Evolutionary conservation across 768 basidiomycete genomes (phyloP).

Genomic region (Kwoniella sp.): DNA sequence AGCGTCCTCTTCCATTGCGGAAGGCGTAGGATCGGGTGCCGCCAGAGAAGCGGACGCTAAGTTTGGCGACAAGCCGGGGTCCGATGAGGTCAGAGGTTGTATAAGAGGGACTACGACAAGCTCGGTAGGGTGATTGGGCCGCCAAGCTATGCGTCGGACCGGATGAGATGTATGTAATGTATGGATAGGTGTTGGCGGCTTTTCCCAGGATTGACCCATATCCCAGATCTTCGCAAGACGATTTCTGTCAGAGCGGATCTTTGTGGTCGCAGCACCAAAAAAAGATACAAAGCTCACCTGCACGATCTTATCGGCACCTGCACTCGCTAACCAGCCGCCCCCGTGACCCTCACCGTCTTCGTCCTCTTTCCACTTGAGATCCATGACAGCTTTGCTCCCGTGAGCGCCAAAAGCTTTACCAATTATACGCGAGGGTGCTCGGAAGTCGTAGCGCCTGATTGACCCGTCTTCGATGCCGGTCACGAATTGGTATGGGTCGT

Average conservation of each 20-base stretch:
- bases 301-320: slow-evolving; percentile 50
- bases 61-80: slow-evolving; percentile 10
- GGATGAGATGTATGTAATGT: slow-evolving; percentile 48
- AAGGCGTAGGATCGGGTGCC: neutral
- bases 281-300: slow-evolving; percentile 38
- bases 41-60: neutral
- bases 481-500: slow-evolving; percentile 41
- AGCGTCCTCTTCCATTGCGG: slow-evolving; percentile 35
- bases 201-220: slow-evolving; percentile 45
- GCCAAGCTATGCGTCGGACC: slow-evolving; percentile 48
- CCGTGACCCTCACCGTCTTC: slow-evolving; percentile 21
- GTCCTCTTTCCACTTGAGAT: slow-evolving; percentile 52
- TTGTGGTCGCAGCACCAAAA: too few species aligned
- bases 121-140: slow-evolving; percentile 52
- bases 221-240: slow-evolving; percentile 51
- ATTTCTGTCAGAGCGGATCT: neutral
- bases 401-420: slow-evolving; percentile 52
- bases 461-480: slow-evolving; percentile 51
- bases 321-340: slow-evolving; percentile 54
- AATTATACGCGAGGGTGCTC: slow-evolving; percentile 29
- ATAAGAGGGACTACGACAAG: slow-evolving; percentile 48
- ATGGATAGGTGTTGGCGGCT: slow-evolving; percentile 43
- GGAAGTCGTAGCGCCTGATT: slow-evolving; percentile 52
- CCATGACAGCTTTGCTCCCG: slow-evolving; percentile 50
- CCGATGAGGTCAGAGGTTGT: slow-evolving; percentile 18